These are phyloP conservation scores for Hymenoscyphus fructigenus DNA, from an alignment of 2,329 filamentous ascomycete genomes.

Conservation along the genomic window DNA sequence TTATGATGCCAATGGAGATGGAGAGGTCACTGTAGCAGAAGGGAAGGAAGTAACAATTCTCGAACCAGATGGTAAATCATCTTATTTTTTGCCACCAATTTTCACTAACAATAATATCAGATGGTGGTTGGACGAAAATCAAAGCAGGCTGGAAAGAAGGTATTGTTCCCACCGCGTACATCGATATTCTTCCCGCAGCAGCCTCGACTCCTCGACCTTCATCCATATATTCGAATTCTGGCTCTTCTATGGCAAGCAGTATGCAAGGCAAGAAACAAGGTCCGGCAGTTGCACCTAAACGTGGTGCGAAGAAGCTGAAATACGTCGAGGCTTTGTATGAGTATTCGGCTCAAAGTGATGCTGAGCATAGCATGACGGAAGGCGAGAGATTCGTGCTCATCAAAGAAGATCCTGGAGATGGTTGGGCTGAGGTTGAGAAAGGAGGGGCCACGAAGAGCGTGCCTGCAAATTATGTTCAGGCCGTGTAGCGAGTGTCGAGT, in stretches of 20 bases:
- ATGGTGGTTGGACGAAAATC: constrained; percentile 91
- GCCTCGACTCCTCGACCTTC: constrained; percentile 55
- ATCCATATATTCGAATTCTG: constrained; percentile 77
- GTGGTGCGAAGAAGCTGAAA: constrained; percentile 89
- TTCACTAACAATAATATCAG: constrained; percentile 49
- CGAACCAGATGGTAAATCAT: constrained; percentile 79
- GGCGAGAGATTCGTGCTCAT: constrained; percentile 91
- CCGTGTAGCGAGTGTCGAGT: constrained; percentile 20
- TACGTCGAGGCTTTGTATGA: constrained; percentile 94
- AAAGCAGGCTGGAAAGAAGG: constrained; percentile 74
- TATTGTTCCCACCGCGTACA: constrained; percentile 82
- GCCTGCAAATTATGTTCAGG: constrained; percentile 88
- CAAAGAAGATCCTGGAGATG: constrained; percentile 84
- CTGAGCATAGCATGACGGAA: constrained; percentile 86
- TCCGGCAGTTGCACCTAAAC: constrained; percentile 77
- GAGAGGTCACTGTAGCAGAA: constrained; percentile 78
- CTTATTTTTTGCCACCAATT: constrained; percentile 15
- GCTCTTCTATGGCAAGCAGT: constrained; percentile 62
- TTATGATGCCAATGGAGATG: constrained; percentile 78
- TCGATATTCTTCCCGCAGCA: constrained; percentile 60
- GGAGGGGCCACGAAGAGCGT: constrained; percentile 85
- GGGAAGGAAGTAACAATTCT: constrained; percentile 75
- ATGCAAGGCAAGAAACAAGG: constrained; percentile 39
- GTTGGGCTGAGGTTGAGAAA: constrained; percentile 96
- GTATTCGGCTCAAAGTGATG: constrained; percentile 80